Evolutionary conservation across 768 basidiomycete species (phyloP).

Genomic region (Hericium erinaceus): DNA sequence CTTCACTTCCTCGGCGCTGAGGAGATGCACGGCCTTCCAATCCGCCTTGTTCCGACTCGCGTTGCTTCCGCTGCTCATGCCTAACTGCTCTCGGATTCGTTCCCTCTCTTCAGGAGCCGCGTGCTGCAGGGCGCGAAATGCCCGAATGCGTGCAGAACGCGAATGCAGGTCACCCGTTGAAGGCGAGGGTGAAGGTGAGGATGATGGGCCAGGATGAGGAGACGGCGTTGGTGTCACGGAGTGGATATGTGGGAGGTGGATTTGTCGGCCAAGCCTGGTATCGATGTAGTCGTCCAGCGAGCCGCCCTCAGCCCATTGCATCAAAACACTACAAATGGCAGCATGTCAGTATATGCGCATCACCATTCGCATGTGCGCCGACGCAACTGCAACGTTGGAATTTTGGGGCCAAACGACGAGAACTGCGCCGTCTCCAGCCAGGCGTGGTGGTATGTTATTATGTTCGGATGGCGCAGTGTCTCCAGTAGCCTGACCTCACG

Average conservation of each 20-base stretch:
- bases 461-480: conserved; percentile 81
- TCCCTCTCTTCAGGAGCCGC: conserved; percentile 58
- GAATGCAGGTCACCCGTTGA: conserved; percentile 24
- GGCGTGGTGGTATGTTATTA: conserved; percentile 91
- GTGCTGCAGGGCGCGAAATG: conserved; percentile 61
- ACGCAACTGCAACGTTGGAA: conserved; percentile 78
- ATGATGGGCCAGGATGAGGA: conserved; percentile 6
- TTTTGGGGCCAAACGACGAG: conserved; percentile 79
- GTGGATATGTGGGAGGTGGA: conserved; percentile 6
- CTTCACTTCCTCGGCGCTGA: conserved; percentile 78
- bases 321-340: conserved; percentile 49
- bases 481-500: conserved; percentile 85
- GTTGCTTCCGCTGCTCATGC: conserved; percentile 13
- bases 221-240: conserved; percentile 20
- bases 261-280: conserved; percentile 54
- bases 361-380: neutral
- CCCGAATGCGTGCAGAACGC: conserved; percentile 64
- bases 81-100: conserved; percentile 45
- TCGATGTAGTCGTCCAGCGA: conserved; percentile 84
- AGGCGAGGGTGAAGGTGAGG: conserved; percentile 11
- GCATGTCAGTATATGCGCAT: neutral
- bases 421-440: conserved; percentile 87
- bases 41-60: conserved; percentile 18
- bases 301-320: conserved; percentile 93
- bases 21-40: conserved; percentile 72